phyloP scores from a whole-genome alignment of 2,329 filamentous ascomycete species.

The Diaporthe helianthi region DNA sequence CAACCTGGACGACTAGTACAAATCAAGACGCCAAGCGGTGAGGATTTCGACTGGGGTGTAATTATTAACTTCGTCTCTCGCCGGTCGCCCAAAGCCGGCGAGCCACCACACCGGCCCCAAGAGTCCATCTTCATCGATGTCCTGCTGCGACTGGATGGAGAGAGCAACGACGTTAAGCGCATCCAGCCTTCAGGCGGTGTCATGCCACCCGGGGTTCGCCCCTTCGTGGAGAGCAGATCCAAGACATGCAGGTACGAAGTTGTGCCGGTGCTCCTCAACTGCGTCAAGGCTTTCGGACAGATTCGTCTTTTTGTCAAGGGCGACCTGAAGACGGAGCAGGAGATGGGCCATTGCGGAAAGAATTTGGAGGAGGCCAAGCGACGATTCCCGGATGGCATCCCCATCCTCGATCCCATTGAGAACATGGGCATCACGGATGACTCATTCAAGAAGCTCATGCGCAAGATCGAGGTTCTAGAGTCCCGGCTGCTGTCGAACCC shows the following conservation, averaged over 20 bases:
- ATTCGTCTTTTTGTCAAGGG: conserved; percentile 83
- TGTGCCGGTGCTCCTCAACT: conserved; percentile 85
- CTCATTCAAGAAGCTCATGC: conserved; percentile 87
- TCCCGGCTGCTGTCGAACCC: conserved; percentile 88
- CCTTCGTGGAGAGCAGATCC: conserved; percentile 58
- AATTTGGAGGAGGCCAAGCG: conserved; percentile 79
- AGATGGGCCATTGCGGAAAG: conserved; percentile 72
- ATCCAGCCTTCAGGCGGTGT: conserved; percentile 69
- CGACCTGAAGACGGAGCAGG: conserved; percentile 72
- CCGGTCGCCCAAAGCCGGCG: conserved; percentile 69
- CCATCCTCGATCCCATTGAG: conserved; percentile 89
- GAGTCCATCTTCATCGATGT: conserved; percentile 86
- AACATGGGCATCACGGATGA: conserved; percentile 96
- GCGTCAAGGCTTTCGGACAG: conserved; percentile 83
- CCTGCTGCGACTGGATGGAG: conserved; percentile 67
- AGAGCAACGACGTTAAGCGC: conserved; percentile 53
- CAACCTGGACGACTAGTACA: conserved; percentile 87
- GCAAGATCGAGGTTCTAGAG: conserved; percentile 97
- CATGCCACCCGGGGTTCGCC: conserved; percentile 62
- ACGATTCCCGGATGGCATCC: conserved; percentile 91
- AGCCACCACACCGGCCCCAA: conserved; percentile 74
- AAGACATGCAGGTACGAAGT: conserved; percentile 78
- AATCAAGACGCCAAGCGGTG: conserved; percentile 75
- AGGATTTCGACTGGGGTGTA: conserved; percentile 95
- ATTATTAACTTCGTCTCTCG: conserved; percentile 77